These are phyloP conservation scores for Acephala macrosclerotiorum DNA, from an alignment of 2,329 filamentous ascomycete species.

Conservation along the genomic window DNA sequence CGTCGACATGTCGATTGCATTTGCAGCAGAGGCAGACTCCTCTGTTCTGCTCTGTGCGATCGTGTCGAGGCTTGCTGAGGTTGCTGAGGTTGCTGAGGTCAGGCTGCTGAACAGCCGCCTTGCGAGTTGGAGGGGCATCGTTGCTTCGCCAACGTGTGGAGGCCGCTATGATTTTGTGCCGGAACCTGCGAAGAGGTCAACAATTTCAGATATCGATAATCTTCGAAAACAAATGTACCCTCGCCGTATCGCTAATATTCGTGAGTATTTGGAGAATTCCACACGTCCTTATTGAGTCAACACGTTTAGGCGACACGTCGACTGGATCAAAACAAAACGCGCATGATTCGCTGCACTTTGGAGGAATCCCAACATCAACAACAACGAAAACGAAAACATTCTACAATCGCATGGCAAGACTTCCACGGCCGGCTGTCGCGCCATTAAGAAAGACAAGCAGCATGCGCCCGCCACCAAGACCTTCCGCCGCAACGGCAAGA, in stretches of 20 bases:
- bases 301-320: neutral
- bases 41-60: slow-evolving; percentile 5
- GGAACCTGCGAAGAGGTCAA: slow-evolving; percentile 19
- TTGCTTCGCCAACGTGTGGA: slow-evolving; percentile 21
- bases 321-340: neutral
- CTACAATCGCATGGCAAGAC: slow-evolving; percentile 57
- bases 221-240: neutral
- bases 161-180: slow-evolving; percentile 1
- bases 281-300: neutral
- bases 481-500: slow-evolving; percentile 50
- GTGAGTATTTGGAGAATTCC: neutral
- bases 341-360: neutral
- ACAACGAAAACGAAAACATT: neutral
- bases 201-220: slow-evolving; percentile 17
- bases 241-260: neutral
- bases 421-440: slow-evolving; percentile 57
- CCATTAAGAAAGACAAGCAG: slow-evolving; percentile 56
- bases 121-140: slow-evolving; percentile 20
- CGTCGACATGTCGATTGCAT: slow-evolving; percentile 49
- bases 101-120: slow-evolving; percentile 4
- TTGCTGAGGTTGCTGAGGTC: slow-evolving; percentile 2
- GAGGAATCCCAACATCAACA: neutral
- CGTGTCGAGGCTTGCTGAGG: slow-evolving; percentile 4
- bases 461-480: slow-evolving; percentile 61
- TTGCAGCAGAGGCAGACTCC: slow-evolving; percentile 21